These are phyloP conservation scores for Fraxinus latifolia DNA, from an alignment of 305 asterid species.

Conservation along the genomic window DNA sequence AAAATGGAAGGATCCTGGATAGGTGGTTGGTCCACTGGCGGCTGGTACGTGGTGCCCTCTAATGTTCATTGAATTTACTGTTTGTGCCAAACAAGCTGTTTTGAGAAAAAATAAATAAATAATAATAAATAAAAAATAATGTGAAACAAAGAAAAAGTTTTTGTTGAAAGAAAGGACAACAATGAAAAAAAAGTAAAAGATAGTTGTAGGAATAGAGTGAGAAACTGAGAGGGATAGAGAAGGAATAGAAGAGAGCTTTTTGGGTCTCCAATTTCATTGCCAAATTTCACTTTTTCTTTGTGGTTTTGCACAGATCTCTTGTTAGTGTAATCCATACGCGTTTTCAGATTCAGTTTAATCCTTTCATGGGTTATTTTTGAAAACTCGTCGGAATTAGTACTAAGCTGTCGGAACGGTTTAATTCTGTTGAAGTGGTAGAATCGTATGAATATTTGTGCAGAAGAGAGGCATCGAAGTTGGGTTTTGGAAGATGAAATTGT, in stretches of 20 bases:
- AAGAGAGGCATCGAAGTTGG: constrained; percentile 12
- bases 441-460: neutral
- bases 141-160: constrained; percentile 23
- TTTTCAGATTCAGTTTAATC: constrained; percentile 22
- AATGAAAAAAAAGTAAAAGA: constrained; percentile 23
- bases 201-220: constrained; percentile 21
- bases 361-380: constrained; percentile 3
- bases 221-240: constrained; percentile 17
- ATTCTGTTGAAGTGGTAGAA: constrained; percentile 2
- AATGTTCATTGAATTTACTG: neutral
- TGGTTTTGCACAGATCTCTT: constrained; percentile 31
- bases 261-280: constrained; percentile 26
- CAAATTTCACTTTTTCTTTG: constrained; percentile 9
- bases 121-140: neutral
- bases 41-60: constrained; percentile 7
- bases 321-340: neutral
- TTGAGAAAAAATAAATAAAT: neutral
- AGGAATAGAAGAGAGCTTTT: constrained; percentile 14
- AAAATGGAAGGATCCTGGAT: constrained; percentile 17
- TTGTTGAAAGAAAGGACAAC: constrained; percentile 17
- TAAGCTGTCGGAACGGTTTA: constrained; percentile 18
- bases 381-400: neutral
- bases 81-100: neutral
- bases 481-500: constrained; percentile 25
- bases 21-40: constrained; percentile 19